These are phyloP conservation scores for Pestalotiopsis sp. DNA, from an alignment of 2,329 filamentous ascomycete species.

Conservation along the genomic window DNA sequence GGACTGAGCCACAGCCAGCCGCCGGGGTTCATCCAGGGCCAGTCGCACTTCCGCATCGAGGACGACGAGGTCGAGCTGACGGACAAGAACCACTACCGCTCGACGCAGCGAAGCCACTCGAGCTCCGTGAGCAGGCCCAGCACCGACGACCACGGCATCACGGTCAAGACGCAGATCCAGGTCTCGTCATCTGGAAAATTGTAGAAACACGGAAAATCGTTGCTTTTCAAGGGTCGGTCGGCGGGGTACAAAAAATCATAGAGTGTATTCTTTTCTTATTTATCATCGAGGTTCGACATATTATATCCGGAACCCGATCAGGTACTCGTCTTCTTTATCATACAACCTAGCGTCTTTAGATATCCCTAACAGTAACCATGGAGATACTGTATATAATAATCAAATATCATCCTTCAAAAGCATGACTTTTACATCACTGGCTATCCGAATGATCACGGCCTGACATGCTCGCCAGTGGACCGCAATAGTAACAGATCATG, in stretches of 20 bases:
- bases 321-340: not conserved
- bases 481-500: no score
- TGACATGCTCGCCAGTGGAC: no score
- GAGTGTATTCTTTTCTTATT: not conserved
- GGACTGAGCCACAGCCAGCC: not conserved
- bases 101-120: not conserved
- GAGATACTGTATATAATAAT: not conserved
- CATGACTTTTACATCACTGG: no score
- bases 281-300: not conserved
- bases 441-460: not conserved
- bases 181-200: not conserved
- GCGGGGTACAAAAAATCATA: not conserved
- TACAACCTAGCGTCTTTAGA: not conserved
- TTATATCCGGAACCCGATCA: not conserved
- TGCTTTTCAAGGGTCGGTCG: not conserved
- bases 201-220: not conserved
- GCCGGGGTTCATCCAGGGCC: not conserved
- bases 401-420: not conserved
- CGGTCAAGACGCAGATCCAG: constrained; percentile 1
- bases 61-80: constrained; percentile 12
- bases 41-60: constrained; percentile 6
- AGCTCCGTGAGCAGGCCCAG: not conserved
- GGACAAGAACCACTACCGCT: not conserved
- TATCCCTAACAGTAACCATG: not conserved
- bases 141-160: constrained; percentile 1